Evolutionary conservation across 129 eudicot species (phyloP).

Genomic region (Chrysanthemum makinoi): DNA sequence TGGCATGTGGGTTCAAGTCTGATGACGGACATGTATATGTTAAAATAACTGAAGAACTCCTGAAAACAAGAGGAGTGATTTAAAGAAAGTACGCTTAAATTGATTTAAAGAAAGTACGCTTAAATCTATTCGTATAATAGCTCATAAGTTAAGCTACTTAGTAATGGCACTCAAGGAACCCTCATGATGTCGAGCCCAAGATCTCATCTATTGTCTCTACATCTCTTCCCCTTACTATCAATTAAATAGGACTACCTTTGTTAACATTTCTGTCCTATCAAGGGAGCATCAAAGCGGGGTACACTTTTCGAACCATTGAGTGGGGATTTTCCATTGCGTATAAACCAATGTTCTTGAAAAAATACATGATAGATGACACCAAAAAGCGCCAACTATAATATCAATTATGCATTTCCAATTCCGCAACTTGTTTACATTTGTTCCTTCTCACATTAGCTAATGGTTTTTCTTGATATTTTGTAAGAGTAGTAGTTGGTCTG

Average conservation of each 20-base stretch:
- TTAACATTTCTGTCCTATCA: background rate
- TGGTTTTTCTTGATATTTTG: background rate
- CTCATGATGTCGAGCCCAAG: background rate
- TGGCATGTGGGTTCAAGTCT: too few relatives aligned
- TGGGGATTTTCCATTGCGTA: background rate
- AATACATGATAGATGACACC: background rate
- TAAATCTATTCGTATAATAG: too few relatives aligned
- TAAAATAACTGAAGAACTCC: too few relatives aligned
- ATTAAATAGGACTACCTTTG: background rate
- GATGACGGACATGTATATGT: too few relatives aligned
- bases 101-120: too few relatives aligned
- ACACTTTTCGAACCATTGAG: background rate
- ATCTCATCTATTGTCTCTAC: background rate
- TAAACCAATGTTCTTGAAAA: background rate
- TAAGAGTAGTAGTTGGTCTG: slow-evolving; percentile 3
- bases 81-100: too few relatives aligned
- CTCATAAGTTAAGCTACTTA: background rate
- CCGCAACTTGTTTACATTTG: background rate
- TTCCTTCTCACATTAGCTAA: background rate
- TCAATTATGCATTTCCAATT: background rate
- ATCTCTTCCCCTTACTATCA: background rate
- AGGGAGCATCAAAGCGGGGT: background rate
- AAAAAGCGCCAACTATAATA: background rate
- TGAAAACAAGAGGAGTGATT: too few relatives aligned
- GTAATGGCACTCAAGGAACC: slow-evolving; percentile 2